phyloP scores from a whole-genome alignment of 257 asterid genomes.

The Voacanga thouarsii region DNA sequence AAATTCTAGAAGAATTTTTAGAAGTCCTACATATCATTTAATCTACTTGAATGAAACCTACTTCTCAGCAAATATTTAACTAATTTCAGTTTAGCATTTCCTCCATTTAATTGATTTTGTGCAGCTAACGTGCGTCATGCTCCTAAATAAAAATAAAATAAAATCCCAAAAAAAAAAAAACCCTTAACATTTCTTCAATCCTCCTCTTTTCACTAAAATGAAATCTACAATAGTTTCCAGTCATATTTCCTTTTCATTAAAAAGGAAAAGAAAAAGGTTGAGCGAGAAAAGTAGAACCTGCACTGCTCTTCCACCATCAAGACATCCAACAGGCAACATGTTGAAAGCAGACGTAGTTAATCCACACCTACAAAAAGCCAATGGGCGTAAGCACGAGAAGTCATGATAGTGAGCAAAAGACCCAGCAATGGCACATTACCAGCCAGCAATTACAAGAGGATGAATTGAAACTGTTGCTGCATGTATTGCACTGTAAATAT shows the following conservation, averaged over 20 bases:
- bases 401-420: neutral
- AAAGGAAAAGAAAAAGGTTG: neutral
- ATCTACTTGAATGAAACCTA: neutral
- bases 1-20: too few relatives aligned
- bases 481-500: conserved; percentile 64
- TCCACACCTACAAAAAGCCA: conserved; percentile 67
- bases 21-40: neutral
- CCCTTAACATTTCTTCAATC: neutral
- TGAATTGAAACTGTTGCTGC: conserved; percentile 78
- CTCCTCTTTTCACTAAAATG: neutral
- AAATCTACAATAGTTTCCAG: neutral
- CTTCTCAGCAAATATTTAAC: neutral
- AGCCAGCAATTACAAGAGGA: conserved; percentile 94
- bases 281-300: conserved; percentile 48
- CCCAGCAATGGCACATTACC: conserved; percentile 44
- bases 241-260: neutral
- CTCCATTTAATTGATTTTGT: neutral
- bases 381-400: conserved; percentile 4
- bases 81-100: neutral
- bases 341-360: conserved; percentile 92
- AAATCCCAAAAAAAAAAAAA: neutral
- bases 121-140: neutral
- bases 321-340: conserved; percentile 93
- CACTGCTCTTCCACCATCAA: conserved; percentile 96
- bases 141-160: neutral